Conservation (phyloP, 2,329 filamentous ascomycete species). For the Diaporthe destruens region DNA sequence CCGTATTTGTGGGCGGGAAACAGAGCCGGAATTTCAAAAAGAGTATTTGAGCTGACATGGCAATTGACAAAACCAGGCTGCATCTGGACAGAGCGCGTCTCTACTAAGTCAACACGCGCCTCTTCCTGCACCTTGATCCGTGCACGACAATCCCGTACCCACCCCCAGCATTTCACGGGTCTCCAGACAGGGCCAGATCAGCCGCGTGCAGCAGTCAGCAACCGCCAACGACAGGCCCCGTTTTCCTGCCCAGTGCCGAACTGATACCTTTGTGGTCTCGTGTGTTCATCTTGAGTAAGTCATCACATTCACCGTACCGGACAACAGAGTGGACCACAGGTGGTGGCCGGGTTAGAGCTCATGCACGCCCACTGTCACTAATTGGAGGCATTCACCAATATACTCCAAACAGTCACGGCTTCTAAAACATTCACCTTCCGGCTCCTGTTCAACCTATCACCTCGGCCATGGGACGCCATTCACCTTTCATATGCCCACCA, state of each 20-base stretch:
- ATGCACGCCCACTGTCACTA: conserved; percentile 1
- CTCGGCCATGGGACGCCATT: not conserved
- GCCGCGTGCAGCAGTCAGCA: conserved; percentile 25
- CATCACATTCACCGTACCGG: not conserved
- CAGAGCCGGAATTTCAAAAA: not conserved
- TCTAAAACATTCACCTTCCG: conserved; percentile 4
- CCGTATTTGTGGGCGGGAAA: conserved; percentile 1
- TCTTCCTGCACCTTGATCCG: conserved; percentile 42
- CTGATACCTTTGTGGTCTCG: conserved; percentile 11
- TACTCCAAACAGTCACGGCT: conserved; percentile 21
- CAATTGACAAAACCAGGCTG: conserved; percentile 35
- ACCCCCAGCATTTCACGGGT: conserved; percentile 37
- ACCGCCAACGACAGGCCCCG: conserved; percentile 11
- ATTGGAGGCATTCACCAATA: conserved; percentile 14
- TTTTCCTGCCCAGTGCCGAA: not conserved
- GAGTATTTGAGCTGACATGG: conserved; percentile 36
- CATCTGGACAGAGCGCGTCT: conserved; percentile 40
- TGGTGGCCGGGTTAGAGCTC: not conserved
- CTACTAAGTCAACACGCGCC: conserved; percentile 36
- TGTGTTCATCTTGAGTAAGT: conserved; percentile 23
- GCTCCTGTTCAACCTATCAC: conserved; percentile 35
- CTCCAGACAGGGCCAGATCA: conserved; percentile 6
- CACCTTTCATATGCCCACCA: not conserved
- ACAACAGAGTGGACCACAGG: not conserved
- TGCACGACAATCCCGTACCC: conserved; percentile 40